Base-by-base conservation (phyloP, 495 filamentous ascomycete species). In the Echria macrotheca region DNA sequence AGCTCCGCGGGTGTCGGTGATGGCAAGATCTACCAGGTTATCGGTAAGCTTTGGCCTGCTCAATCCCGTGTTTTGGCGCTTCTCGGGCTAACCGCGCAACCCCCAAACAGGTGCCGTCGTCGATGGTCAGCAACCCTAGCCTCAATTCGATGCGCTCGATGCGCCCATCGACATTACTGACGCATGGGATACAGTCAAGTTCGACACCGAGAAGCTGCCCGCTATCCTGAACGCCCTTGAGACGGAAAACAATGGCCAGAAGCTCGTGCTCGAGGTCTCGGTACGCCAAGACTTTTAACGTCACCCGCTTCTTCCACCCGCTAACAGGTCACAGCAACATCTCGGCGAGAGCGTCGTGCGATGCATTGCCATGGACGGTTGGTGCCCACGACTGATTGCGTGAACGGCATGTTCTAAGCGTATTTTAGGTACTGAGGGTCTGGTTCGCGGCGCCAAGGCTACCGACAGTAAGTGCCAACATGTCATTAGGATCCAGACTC, bases 321-420 rank as follows among this genome's bases (percentile, higher is more conserved):
- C 75, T 80, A 63, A 82, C 67, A 26, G n/a, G 19, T 41, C 38
- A 63, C 66, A 96, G 90, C 93, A 98, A 95, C 93, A 98, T 82
- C 77, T 98, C 74, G 93, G 93, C 78, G 88, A 98, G 81, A 95
- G 87, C 81, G 89, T 96, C 69, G 94, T 98, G 72, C 85, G 93
- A 75, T 91, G 87, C 69, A 98, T 98, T 94, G 94, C 93, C 75
- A 98, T 98, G 93, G 93, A 98, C 75, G 93, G 93, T 95, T 82
- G 72, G 86, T 75, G 44, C 49, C 47, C n/a, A 40, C 49, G 32
- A 40, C 43, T 35, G 11, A 55, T 11, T 17, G 22, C 50, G 42
- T 51, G 18, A 48, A 48, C 55, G 63, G 64, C 60, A 67, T 56
- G 51, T 64, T 42, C 53, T 31, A 52, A 44, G 15, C 14, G 22